Conservation (phyloP, 495 filamentous ascomycete genomes). For the Talaromyces borbonicus region DNA sequence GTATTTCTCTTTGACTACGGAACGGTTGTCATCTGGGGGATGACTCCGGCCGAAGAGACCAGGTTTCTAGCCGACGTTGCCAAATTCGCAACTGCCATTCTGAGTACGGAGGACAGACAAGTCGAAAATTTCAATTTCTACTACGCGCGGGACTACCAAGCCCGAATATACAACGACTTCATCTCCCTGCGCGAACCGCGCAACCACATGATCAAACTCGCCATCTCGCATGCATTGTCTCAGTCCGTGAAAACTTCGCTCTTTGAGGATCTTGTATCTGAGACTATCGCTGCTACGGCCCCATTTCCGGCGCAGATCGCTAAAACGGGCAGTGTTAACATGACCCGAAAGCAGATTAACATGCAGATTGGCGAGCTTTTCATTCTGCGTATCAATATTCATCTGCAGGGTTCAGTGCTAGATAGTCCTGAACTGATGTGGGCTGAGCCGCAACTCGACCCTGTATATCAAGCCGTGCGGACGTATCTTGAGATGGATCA, state of each 20-base stretch:
- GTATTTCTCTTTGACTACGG: slow-evolving; percentile 96
- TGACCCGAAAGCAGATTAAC: slow-evolving; percentile 80
- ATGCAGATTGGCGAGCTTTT: slow-evolving; percentile 98
- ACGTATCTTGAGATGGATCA: slow-evolving; percentile 98
- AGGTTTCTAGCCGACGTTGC: slow-evolving; percentile 86
- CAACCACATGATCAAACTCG: slow-evolving; percentile 96
- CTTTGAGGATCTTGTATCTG: slow-evolving; percentile 91
- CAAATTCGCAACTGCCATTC: slow-evolving; percentile 90
- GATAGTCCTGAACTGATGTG: slow-evolving; percentile 97
- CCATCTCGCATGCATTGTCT: slow-evolving; percentile 88
- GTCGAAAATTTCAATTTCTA: slow-evolving; percentile 99
- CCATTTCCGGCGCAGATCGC: slow-evolving; percentile 86
- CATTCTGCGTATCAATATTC: slow-evolving; percentile 93
- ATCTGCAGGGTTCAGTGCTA: slow-evolving; percentile 93
- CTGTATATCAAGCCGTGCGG: slow-evolving; percentile 87
- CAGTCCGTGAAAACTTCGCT: slow-evolving; percentile 96
- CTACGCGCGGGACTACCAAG: slow-evolving; percentile 93
- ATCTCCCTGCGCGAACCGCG: slow-evolving; percentile 85
- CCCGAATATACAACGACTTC: slow-evolving; percentile 98
- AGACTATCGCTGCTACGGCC: slow-evolving; percentile 82
- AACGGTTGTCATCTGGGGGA: slow-evolving; percentile 99
- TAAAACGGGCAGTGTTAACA: slow-evolving; percentile 76
- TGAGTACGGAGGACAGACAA: slow-evolving; percentile 79
- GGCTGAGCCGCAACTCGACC: slow-evolving; percentile 93
- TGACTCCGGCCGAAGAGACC: slow-evolving; percentile 75